Percentiles rank a stretch among this genome's conserved stretches.
phyloP scores from a whole-genome alignment of 352 stramenopile genomes.

The Pythium dissimile region DNA sequence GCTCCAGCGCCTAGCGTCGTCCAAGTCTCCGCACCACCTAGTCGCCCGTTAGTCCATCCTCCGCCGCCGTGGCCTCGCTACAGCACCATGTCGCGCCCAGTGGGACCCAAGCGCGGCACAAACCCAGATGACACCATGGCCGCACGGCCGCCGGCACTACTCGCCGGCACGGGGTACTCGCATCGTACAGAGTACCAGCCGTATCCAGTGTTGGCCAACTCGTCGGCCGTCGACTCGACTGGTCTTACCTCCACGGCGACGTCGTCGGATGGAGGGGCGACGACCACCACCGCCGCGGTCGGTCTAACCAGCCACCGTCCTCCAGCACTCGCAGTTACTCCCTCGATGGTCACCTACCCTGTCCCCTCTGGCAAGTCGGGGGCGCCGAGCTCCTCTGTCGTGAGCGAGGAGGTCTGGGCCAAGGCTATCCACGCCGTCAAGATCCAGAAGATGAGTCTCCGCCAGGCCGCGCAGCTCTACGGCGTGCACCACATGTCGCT shows the following conservation, averaged over 20 bases:
- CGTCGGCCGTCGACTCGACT: background rate
- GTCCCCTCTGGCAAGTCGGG: conserved; percentile 12
- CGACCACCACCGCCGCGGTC: background rate
- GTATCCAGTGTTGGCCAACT: background rate
- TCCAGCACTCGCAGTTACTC: background rate
- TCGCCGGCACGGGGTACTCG: background rate
- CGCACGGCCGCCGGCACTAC: background rate
- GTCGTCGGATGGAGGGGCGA: background rate
- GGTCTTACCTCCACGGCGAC: background rate
- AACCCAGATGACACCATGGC: background rate
- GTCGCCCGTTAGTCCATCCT: background rate
- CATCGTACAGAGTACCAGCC: background rate
- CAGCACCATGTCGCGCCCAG: background rate
- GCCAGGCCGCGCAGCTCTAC: conserved; percentile 52
- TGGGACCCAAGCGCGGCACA: background rate
- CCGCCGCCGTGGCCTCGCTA: background rate
- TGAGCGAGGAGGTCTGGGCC: conserved; percentile 58
- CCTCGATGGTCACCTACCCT: background rate
- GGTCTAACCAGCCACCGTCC: background rate
- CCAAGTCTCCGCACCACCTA: background rate
- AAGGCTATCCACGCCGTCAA: conserved; percentile 61
- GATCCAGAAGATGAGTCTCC: conserved; percentile 59
- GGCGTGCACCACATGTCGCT: conserved; percentile 65
- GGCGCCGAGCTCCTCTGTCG: conserved; percentile 19
- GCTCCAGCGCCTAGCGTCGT: background rate